These are phyloP conservation scores for Suhomyces anneliseae DNA, from an alignment of 1,139 yeast genomes.

Conservation along the genomic window DNA sequence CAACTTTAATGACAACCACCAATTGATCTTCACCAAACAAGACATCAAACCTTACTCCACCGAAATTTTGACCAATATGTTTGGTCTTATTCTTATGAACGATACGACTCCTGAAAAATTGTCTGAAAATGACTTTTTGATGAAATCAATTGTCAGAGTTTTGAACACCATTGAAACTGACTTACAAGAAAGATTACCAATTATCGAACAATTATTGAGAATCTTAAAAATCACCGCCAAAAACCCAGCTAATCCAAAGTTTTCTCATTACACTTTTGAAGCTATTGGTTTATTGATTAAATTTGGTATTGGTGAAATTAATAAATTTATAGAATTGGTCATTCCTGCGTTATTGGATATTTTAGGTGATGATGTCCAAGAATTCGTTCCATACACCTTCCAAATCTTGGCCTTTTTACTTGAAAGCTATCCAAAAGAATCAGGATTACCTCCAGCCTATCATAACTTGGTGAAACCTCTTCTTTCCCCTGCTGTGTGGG, in stretches of 20 bases:
- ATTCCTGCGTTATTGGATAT: constrained; percentile 69
- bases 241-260: constrained; percentile 94
- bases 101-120: constrained; percentile 77
- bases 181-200: constrained; percentile 41
- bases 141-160: constrained; percentile 86
- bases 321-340: constrained; percentile 52
- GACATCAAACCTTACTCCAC: constrained; percentile 58
- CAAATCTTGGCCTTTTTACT: constrained; percentile 81
- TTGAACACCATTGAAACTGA: constrained; percentile 73
- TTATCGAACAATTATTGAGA: constrained; percentile 64
- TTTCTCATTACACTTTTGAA: constrained; percentile 89
- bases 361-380: constrained; percentile 84
- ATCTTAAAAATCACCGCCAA: constrained; percentile 72
- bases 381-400: constrained; percentile 89
- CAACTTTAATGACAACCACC: constrained; percentile 42
- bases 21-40: constrained; percentile 62
- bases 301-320: constrained; percentile 42
- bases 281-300: constrained; percentile 76
- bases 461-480: constrained; percentile 74
- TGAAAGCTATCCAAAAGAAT: constrained; percentile 55
- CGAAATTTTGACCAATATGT: constrained; percentile 62
- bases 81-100: constrained; percentile 61
- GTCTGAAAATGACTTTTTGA: constrained; percentile 91
- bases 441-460: constrained; percentile 62
- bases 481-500: constrained; percentile 90